Percentiles rank a stretch among this genome's conserved stretches.
Evolutionary conservation across 2,329 filamentous ascomycete species (phyloP).

Genomic region (Fusarium anthophilum): DNA sequence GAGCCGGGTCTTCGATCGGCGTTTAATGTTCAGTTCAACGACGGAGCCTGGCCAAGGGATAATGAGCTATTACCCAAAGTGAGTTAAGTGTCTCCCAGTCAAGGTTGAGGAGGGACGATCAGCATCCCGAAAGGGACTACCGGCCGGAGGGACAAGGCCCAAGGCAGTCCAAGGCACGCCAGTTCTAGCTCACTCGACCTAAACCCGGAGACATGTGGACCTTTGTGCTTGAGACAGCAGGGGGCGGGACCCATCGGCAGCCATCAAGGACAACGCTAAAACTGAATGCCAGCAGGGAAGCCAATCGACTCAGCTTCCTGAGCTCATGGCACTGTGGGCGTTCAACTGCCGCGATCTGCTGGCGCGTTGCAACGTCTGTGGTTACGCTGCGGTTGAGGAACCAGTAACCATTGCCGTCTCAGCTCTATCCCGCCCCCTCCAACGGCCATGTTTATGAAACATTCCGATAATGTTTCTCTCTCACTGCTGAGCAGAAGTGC

Average conservation of each 20-base stretch:
- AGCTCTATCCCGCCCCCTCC: slow-evolving; percentile 9
- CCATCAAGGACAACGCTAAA: slow-evolving; percentile 39
- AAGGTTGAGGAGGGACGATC: slow-evolving; percentile 40
- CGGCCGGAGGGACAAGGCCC: slow-evolving; percentile 39
- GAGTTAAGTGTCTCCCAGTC: slow-evolving; percentile 39
- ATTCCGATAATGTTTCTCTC: slow-evolving; percentile 12
- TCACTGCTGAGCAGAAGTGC: background rate
- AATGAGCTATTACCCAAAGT: slow-evolving; percentile 36
- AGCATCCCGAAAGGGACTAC: slow-evolving; percentile 41
- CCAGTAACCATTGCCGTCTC: slow-evolving; percentile 26
- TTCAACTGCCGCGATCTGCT: slow-evolving; percentile 44
- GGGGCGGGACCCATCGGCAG: slow-evolving; percentile 44
- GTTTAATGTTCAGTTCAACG: slow-evolving; percentile 36
- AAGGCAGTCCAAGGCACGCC: slow-evolving; percentile 33
- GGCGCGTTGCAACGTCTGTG: slow-evolving; percentile 37
- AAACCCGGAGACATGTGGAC: slow-evolving; percentile 41
- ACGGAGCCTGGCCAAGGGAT: slow-evolving; percentile 29
- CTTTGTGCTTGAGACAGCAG: slow-evolving; percentile 30
- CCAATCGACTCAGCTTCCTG: slow-evolving; percentile 35
- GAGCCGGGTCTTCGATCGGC: slow-evolving; percentile 47
- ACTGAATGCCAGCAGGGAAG: slow-evolving; percentile 31
- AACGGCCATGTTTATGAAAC: slow-evolving; percentile 23
- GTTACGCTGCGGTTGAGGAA: slow-evolving; percentile 35
- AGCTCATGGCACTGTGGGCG: slow-evolving; percentile 36
- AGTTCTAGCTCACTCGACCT: slow-evolving; percentile 37